Conservation (phyloP, 805 yeast genomes). For the Myxozyma neotropica region DNA sequence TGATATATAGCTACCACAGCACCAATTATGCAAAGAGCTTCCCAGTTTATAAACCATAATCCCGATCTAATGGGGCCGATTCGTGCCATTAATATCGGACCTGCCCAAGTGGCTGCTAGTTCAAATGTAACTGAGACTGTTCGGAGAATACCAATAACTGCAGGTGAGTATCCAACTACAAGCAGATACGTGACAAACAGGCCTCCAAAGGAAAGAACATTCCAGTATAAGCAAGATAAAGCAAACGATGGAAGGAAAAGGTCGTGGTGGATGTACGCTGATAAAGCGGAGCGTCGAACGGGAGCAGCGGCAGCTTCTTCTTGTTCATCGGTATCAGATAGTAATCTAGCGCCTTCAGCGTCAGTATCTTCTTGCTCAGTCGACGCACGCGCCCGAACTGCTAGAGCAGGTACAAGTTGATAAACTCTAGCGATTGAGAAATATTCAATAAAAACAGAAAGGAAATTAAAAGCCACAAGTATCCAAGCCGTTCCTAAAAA, state of each 20-base stretch:
- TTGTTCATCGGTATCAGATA: conserved; percentile 5
- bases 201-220: conserved; percentile 47
- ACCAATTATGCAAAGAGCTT: conserved; percentile 40
- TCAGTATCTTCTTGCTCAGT: conserved; percentile 8
- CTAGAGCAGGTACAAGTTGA: conserved; percentile 40
- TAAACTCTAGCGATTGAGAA: conserved; percentile 44
- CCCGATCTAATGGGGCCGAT: conserved; percentile 44
- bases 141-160: conserved; percentile 43
- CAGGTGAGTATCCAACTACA: conserved; percentile 41
- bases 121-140: conserved; percentile 44
- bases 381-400: conserved; percentile 6
- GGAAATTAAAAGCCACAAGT: conserved; percentile 40
- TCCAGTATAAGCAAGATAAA: conserved; percentile 42
- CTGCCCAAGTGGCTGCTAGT: conserved; percentile 42
- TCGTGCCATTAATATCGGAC: conserved; percentile 38
- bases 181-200: conserved; percentile 46
- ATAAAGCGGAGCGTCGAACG: conserved; percentile 13
- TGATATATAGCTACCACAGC: conserved; percentile 36
- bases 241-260: conserved; percentile 43
- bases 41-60: conserved; percentile 40
- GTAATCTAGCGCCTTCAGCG: background rate
- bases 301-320: background rate
- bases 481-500: conserved; percentile 39
- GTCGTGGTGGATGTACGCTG: conserved; percentile 38
- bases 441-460: conserved; percentile 44